Conservation (phyloP, 2,329 filamentous ascomycete species). For the Aureobasidium lini region DNA sequence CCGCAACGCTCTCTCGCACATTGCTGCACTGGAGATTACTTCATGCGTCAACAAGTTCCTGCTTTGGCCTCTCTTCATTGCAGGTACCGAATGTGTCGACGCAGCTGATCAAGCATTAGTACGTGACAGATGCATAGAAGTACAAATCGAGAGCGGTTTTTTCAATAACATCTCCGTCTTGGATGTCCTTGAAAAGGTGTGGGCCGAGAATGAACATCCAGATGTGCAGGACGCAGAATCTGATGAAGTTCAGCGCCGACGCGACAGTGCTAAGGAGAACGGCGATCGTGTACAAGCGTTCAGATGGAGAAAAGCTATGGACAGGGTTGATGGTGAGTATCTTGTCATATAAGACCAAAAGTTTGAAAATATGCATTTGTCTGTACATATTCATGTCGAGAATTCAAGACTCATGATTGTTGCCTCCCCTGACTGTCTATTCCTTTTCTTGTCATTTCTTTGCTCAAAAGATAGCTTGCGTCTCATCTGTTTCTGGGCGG, state of each 20-base stretch:
- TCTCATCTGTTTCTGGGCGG: too few species aligned
- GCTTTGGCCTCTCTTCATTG: conserved; percentile 87
- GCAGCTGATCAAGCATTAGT: conserved; percentile 72
- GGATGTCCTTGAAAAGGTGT: conserved; percentile 77
- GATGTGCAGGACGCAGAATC: conserved; percentile 19
- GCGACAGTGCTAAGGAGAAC: conserved; percentile 19
- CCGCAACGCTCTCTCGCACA: conserved; percentile 73
- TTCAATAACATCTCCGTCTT: conserved; percentile 86
- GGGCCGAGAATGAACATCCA: conserved; percentile 42
- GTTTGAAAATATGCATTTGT: neutral
- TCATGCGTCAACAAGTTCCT: conserved; percentile 77
- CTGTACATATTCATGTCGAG: neutral
- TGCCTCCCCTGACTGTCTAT: neutral
- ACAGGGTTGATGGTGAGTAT: conserved; percentile 44
- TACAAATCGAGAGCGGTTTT: conserved; percentile 83
- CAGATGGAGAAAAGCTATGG: conserved; percentile 45
- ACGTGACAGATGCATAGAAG: conserved; percentile 71
- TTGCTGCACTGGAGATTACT: conserved; percentile 66
- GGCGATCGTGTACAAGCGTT: conserved; percentile 34
- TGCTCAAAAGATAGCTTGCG: too few species aligned
- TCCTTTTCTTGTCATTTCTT: neutral
- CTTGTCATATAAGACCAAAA: conserved; percentile 37
- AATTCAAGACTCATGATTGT: neutral
- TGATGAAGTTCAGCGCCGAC: conserved; percentile 23
- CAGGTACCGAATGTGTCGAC: conserved; percentile 81